phyloP scores from a whole-genome alignment of 2,329 filamentous ascomycete species.

The Penicillium sp. region DNA sequence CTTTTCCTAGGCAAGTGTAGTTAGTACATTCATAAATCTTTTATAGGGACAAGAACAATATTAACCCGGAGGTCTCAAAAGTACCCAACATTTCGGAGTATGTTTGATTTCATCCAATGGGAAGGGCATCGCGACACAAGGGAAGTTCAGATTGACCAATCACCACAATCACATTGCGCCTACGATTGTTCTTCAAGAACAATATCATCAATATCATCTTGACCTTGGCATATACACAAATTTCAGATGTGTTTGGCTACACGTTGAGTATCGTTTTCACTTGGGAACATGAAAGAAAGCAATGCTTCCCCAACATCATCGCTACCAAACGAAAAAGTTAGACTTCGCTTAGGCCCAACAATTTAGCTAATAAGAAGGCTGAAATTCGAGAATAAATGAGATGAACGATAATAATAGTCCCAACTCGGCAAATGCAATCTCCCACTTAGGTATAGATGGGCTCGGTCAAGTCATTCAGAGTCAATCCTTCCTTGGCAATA shows the following conservation, averaged over 20 bases:
- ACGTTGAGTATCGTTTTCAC: neutral
- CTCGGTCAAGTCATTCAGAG: conserved; percentile 68
- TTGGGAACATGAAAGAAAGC: neutral
- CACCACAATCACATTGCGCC: neutral
- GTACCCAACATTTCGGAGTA: neutral
- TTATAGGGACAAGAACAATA: conserved; percentile 4
- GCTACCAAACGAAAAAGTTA: neutral
- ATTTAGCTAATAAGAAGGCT: conserved; percentile 1
- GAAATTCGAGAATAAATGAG: neutral
- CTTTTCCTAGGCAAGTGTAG: neutral
- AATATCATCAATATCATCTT: neutral
- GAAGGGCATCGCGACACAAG: neutral
- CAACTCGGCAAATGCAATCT: neutral
- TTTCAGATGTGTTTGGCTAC: neutral
- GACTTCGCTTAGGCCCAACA: neutral
- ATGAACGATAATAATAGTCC: neutral
- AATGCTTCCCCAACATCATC: neutral
- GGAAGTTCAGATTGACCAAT: neutral
- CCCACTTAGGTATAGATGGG: conserved; percentile 63
- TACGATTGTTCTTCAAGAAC: conserved; percentile 7
- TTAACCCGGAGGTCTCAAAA: neutral
- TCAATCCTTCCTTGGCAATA: conserved; percentile 77
- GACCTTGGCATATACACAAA: neutral
- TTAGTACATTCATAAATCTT: neutral
- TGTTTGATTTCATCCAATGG: neutral